Conservation (phyloP, 306 rosid genomes). For the Morella rubra region DNA sequence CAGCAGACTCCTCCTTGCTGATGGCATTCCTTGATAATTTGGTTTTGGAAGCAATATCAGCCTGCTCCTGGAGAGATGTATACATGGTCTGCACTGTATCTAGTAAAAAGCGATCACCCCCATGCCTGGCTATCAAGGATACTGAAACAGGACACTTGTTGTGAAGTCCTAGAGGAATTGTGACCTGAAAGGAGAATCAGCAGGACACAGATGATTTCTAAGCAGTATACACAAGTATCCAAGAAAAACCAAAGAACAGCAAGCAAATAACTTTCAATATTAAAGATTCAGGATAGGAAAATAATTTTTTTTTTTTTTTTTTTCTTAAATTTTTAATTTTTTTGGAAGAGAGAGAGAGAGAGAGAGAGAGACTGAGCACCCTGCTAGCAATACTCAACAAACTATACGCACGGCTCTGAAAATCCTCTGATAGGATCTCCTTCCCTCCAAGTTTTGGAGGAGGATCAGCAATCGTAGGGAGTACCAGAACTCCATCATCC, state of each 20-base stretch:
- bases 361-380: constrained; percentile 67
- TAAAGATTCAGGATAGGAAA: neutral
- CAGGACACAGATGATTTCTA: constrained; percentile 10
- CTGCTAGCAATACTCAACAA: constrained; percentile 87
- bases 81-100: constrained; percentile 71
- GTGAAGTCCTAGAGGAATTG: constrained; percentile 76
- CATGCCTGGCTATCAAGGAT: constrained; percentile 90
- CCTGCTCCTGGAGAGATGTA: constrained; percentile 69
- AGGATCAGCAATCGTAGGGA: constrained; percentile 86
- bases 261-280: neutral
- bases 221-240: constrained; percentile 8
- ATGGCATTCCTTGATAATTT: constrained; percentile 58
- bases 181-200: constrained; percentile 60
- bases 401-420: constrained; percentile 61
- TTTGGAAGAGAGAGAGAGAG: constrained; percentile 13
- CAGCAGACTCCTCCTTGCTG: constrained; percentile 86
- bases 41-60: constrained; percentile 63
- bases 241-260: neutral
- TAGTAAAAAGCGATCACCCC: constrained; percentile 90
- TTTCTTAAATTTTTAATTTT: too few relatives aligned
- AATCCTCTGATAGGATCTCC: constrained; percentile 70
- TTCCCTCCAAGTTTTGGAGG: constrained; percentile 92
- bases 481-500: constrained; percentile 96
- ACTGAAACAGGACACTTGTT: constrained; percentile 79
- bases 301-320: too few relatives aligned